Percentiles rank a stretch among this genome's conserved stretches.
Evolutionary conservation across 2,329 filamentous ascomycete genomes (phyloP).

Genomic region (Pseudogymnoascus sp.): DNA sequence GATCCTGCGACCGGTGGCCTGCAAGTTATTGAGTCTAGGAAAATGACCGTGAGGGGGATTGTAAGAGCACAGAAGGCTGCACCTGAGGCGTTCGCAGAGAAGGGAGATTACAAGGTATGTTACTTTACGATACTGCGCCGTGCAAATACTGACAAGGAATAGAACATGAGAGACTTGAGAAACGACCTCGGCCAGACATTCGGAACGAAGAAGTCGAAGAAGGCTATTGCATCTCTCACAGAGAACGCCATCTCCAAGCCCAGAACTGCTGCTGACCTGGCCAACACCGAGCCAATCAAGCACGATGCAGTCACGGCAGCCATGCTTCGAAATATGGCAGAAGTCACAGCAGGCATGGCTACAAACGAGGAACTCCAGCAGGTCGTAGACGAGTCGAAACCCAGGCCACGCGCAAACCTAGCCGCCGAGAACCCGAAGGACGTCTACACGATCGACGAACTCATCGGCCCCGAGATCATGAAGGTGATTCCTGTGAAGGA

Average conservation of each 20-base stretch:
- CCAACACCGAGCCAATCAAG: conserved; percentile 32
- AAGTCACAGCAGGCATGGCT: conserved; percentile 56
- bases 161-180: conserved; percentile 54
- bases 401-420: conserved; percentile 62
- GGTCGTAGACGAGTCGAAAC: conserved; percentile 58
- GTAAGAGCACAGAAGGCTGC: conserved; percentile 48
- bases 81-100: conserved; percentile 37
- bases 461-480: conserved; percentile 62
- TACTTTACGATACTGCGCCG: neutral
- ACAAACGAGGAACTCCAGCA: conserved; percentile 58
- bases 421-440: conserved; percentile 59
- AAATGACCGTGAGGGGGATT: conserved; percentile 51
- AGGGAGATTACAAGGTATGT: conserved; percentile 27
- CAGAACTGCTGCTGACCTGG: conserved; percentile 15
- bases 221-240: conserved; percentile 59
- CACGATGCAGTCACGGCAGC: conserved; percentile 48
- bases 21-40: conserved; percentile 55
- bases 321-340: conserved; percentile 56
- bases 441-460: conserved; percentile 58
- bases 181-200: conserved; percentile 69
- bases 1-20: conserved; percentile 52
- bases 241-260: conserved; percentile 58
- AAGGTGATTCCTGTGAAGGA: conserved; percentile 61
- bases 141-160: conserved; percentile 15
- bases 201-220: conserved; percentile 79